Base-by-base conservation (phyloP, 176 grass and related monocot species). In the Elymus sibiricus region DNA sequence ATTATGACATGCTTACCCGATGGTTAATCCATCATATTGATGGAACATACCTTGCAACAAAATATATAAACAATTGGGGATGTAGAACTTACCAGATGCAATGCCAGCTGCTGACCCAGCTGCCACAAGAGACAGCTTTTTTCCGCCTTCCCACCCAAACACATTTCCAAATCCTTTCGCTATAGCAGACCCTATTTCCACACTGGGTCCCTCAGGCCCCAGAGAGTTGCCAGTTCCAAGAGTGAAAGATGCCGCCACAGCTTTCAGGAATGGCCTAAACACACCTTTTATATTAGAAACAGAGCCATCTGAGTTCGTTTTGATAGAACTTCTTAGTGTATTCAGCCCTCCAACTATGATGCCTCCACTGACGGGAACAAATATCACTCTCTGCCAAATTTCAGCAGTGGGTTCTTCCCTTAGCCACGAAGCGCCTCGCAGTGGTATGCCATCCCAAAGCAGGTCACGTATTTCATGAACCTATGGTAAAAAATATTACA, bases 71-170 rank as follows among this genome's bases (percentile, higher is more conserved):
- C 9, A 62, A 29, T 74, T 16, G 56, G 47, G 21, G 11, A 65
- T 73, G 58, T 76, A 79, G 62, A 88, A 84, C 26, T 79, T 61
- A 95, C 93, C 91, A 79, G 93, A 95, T 73, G 96, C 90, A 73
- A 98, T 94, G 76, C 93, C 96, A 87, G 96, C 96, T 58, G 93
- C 96, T 71, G 93, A 98, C 82, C 96, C 93, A 86, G 96, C 93
- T 61, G 96, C 96, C 64, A 94, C 82, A 61, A 98, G 96, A 84
- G 96, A 94, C 11, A 95, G 32, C 74, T 71, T 94, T 82, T 92
- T 94, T 28, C 90, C 93, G 11, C 84, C 82, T 9, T 88, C 82
- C 96, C 86, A 98, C 60, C 77, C 53, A 87, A 98, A 90, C 64
- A 92, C 64, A 84, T 86, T 86, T 78, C 88, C 90, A 84, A 98